These are phyloP conservation scores for Botrytis tulipae DNA, from an alignment of 2,329 filamentous ascomycete genomes.

Conservation along the genomic window DNA sequence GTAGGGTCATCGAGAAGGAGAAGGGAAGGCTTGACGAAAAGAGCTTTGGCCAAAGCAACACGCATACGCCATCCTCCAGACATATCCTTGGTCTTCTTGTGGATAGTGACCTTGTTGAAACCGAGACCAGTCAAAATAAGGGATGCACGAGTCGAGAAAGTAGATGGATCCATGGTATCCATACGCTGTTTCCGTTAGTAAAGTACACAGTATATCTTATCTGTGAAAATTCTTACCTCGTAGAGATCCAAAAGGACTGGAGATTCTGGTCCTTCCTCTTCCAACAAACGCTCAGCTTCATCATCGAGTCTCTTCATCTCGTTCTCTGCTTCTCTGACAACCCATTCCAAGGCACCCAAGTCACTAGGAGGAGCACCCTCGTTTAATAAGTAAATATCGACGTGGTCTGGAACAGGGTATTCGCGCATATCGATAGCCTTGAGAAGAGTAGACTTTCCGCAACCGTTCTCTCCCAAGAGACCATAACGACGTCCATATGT, in stretches of 20 bases:
- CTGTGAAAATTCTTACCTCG: constrained; percentile 62
- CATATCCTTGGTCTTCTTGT: constrained; percentile 99
- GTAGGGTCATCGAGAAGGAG: constrained; percentile 97
- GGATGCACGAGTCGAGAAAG: constrained; percentile 91
- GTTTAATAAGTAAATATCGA: constrained; percentile 98
- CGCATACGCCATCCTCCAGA: constrained; percentile 99
- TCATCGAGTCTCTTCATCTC: constrained; percentile 90
- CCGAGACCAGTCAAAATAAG: constrained; percentile 97
- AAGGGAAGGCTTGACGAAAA: constrained; percentile 96
- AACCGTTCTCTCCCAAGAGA: constrained; percentile 93
- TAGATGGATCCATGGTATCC: constrained; percentile 98
- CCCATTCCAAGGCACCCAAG: constrained; percentile 92
- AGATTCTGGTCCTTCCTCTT: constrained; percentile 88
- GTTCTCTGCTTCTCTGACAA: constrained; percentile 88
- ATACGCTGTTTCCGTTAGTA: constrained; percentile 65
- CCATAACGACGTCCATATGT: constrained; percentile 92
- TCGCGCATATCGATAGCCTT: constrained; percentile 93
- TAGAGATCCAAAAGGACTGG: constrained; percentile 91
- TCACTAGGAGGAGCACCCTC: constrained; percentile 90
- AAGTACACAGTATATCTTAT: constrained; percentile 2
- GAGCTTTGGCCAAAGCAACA: constrained; percentile 93
- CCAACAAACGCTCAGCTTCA: constrained; percentile 83
- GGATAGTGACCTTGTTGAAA: constrained; percentile 96
- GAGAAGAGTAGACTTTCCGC: constrained; percentile 96
- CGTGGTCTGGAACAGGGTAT: constrained; percentile 90